Base-by-base conservation (phyloP, 768 basidiomycete genomes). In the Tylopilus sp. region DNA sequence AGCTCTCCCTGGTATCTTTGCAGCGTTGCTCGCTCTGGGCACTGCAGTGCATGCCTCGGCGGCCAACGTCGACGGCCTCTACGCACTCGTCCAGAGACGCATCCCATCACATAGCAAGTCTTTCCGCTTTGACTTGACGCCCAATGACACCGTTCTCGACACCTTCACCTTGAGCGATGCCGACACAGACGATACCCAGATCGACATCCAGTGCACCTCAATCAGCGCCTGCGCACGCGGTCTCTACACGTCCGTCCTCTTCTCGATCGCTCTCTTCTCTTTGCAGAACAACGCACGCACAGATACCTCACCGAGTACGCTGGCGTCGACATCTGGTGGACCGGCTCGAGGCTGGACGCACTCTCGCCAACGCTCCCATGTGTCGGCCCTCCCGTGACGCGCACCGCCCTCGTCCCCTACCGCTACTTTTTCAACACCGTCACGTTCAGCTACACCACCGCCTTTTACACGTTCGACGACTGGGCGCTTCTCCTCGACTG, bases 381-480 rank as follows among this genome's bases (percentile, higher is more conserved):
- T 18, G 48, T 75, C 13, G 67, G 70, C 7, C 48, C 55, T 4
- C 63, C 68, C 0, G 46, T 75, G 42, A 68, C 65, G 6, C 68
- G 55, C 38, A 66, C 51, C 21, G 59, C 73, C 3, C 55, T 75
- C 42, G 73, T 73, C 22, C 66, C 69, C 9, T 73, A 72, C 48
- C 63, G 73, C 47, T 74, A 74, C 53, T 68, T 73, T 47, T 70
- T 74, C 61, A 74, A 75, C 55, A 73, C 71, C 13, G 73, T 75
- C 57, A 75, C 73, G 1, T 75, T 74, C 54, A 63, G 61, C 50
- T 74, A 75, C 53, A 74, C 73, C 2, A 59, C 72, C 15, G 66
- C 70, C 2, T 75, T 73, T 53, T 74, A 71, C 62, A 43, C 60
- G n/a, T 74, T 73, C 28, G 56, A 71, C 0, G 63, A 74, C 47